Percentiles rank a stretch among this genome's conserved stretches.
phyloP scores from a whole-genome alignment of 345 rosid genomes.

The Bruguiera sexangula region DNA sequence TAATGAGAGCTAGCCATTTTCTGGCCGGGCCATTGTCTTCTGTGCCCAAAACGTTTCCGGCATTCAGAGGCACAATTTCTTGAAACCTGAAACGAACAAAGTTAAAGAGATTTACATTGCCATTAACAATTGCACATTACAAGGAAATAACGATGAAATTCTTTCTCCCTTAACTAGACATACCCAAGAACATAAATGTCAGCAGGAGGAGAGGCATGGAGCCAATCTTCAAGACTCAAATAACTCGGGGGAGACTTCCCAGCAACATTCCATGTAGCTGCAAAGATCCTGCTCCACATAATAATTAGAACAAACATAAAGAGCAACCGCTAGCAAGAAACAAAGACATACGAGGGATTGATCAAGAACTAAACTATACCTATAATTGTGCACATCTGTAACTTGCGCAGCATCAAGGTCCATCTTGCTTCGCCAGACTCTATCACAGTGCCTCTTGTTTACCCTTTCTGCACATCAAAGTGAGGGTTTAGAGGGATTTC shows the following conservation, averaged over 20 bases:
- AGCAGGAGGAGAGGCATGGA: conserved; percentile 87
- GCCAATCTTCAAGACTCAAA: conserved; percentile 94
- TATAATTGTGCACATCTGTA: conserved; percentile 60
- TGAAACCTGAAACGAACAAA: conserved; percentile 59
- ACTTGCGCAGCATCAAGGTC: conserved; percentile 58
- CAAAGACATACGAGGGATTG: not conserved
- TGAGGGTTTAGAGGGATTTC: conserved; percentile 13
- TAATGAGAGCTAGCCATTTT: conserved; percentile 86
- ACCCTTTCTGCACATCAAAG: conserved; percentile 43
- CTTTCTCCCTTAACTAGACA: not conserved
- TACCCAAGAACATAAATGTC: conserved; percentile 98
- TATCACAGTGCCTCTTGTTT: conserved; percentile 49
- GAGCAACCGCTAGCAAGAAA: conserved; percentile 9
- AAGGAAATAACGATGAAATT: not conserved
- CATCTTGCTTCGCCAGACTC: conserved; percentile 47
- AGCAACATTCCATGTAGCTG: conserved; percentile 98
- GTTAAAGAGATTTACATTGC: conserved; percentile 12
- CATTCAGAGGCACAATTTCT: conserved; percentile 97
- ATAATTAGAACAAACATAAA: conserved; percentile 10
- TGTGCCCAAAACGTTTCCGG: conserved; percentile 93
- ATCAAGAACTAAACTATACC: conserved; percentile 30
- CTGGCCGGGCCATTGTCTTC: conserved; percentile 89
- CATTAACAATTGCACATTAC: not conserved
- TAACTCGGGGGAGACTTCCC: conserved; percentile 85
- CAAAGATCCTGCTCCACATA: conserved; percentile 54